Conservation (phyloP, 306 rosid genomes). For the Pterocarpus macrocarpus region DNA sequence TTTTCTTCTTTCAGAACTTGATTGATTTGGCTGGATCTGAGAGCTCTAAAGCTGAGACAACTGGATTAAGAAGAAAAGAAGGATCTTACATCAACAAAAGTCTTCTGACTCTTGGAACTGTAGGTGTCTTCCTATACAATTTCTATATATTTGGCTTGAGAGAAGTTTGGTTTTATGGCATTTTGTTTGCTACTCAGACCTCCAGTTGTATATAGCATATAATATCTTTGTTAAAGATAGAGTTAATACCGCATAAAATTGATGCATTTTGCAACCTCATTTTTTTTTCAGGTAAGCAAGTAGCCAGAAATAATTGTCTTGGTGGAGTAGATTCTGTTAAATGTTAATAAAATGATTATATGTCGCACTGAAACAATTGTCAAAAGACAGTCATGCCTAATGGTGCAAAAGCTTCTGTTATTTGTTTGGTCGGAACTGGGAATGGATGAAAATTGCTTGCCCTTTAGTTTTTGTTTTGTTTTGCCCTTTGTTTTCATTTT, state of each 20-base stretch:
- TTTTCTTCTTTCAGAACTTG: conserved; percentile 70
- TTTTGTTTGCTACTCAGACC: not conserved
- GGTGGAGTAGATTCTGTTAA: conserved; percentile 28
- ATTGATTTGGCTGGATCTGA: conserved; percentile 99
- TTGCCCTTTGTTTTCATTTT: not conserved
- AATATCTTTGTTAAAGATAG: conserved; percentile 32
- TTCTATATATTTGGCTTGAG: conserved; percentile 27
- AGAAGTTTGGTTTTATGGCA: conserved; percentile 28
- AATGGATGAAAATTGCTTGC: not conserved
- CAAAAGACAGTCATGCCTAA: not conserved
- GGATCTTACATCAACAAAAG: conserved; percentile 99
- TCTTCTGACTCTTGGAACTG: conserved; percentile 99
- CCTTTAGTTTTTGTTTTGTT: not conserved
- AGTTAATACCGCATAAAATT: conserved; percentile 7
- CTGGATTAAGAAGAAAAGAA: conserved; percentile 97
- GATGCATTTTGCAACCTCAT: not conserved
- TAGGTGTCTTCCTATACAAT: conserved; percentile 55
- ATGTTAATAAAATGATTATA: conserved; percentile 4
- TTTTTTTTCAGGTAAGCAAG: conserved; percentile 20
- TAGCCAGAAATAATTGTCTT: conserved; percentile 12
- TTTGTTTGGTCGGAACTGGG: conserved; percentile 5
- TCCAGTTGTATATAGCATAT: conserved; percentile 19
- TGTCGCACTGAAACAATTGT: not conserved
- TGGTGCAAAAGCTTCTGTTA: not conserved
- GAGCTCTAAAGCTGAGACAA: conserved; percentile 99